Conservation (phyloP, 768 basidiomycete species). For the Russula foetens region DNA sequence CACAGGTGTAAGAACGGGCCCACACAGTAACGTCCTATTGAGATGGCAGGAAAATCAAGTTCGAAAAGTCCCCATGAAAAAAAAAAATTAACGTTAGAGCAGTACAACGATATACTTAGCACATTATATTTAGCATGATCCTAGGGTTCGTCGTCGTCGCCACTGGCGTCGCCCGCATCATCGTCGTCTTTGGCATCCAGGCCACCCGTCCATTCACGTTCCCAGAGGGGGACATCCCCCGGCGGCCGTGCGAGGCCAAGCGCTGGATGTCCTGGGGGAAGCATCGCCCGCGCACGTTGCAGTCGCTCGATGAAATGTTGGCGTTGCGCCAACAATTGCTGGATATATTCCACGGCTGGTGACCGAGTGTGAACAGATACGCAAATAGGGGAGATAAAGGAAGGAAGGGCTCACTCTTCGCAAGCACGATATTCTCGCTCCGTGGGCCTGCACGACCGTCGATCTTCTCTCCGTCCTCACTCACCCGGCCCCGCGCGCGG, state of each 20-base stretch:
- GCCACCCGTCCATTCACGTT: constrained; percentile 79
- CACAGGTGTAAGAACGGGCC: not conserved
- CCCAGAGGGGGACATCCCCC: constrained; percentile 51
- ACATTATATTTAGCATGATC: constrained; percentile 15
- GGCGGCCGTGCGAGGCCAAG: constrained; percentile 27
- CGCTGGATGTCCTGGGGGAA: constrained; percentile 57
- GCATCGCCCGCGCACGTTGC: constrained; percentile 44
- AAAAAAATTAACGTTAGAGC: constrained; percentile 15
- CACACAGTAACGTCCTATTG: not conserved
- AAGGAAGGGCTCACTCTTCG: constrained; percentile 66
- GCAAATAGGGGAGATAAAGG: constrained; percentile 11
- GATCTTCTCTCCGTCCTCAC: constrained; percentile 49
- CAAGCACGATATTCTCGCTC: constrained; percentile 84
- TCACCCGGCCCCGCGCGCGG: constrained; percentile 23
- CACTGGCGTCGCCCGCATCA: constrained; percentile 12
- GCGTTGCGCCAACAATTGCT: constrained; percentile 54
- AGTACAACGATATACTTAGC: constrained; percentile 17
- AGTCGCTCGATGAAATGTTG: constrained; percentile 50
- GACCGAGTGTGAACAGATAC: not conserved
- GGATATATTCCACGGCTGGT: constrained; percentile 81
- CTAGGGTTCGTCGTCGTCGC: constrained; percentile 21
- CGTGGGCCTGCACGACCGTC: constrained; percentile 85
- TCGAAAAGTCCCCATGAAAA: constrained; percentile 6
- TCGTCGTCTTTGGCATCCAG: constrained; percentile 27
- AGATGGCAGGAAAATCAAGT: not conserved